Base-by-base conservation (phyloP, 129 eudicot genomes). In the Helianthus tuberosus region DNA sequence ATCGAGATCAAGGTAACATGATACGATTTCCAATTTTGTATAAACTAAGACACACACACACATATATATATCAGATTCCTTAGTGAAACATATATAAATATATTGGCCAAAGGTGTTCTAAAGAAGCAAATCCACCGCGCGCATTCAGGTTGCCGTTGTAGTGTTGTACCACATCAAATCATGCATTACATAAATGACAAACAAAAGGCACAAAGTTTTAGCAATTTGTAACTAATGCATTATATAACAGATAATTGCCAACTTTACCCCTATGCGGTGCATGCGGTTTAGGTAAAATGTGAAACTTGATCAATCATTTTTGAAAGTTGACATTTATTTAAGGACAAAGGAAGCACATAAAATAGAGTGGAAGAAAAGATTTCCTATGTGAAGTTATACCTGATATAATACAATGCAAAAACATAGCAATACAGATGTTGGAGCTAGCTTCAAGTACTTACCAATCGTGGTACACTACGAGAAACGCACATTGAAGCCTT, bases 401-500 rank as follows among this genome's bases (percentile, higher is more conserved):
- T 16, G 11, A 61, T 29, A 25, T 8, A 59, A 29, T 59, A 59
- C 15, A 36, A 59, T 59, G 65, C 65, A 44, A 20, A 73, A 61
- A 73, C 58, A 60, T 55, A 9, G 9, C 48, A 15, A 38, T 25
- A 17, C 25, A 8, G 14, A 64, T 38, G 69, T 8, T n/a, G 50
- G 14, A 64, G 49, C 27, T 8, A 39, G 16, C 32, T 38, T 39
- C 58, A 51, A 29, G 20, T 12, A 38, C 91, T 83, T 87, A 92
- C 98, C 85, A 92, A 69, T 44, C 74, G 80, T 35, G 85, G 89
- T 46, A 87, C 96, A 72, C 89, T 83, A 65, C 86, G 89, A 69
- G 84, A 87, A 80, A 89, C 69, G 64, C 88, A 89, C 85, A 81
- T 65, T 10, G 98, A 85, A n/a, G 98, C 98, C 77, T 92, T 92